A percentile compares a stretch with the other conserved stretches of the same genome.
Evolutionary conservation across 345 rosid genomes (phyloP).

Genomic region (Gynandropsis gynandra): DNA sequence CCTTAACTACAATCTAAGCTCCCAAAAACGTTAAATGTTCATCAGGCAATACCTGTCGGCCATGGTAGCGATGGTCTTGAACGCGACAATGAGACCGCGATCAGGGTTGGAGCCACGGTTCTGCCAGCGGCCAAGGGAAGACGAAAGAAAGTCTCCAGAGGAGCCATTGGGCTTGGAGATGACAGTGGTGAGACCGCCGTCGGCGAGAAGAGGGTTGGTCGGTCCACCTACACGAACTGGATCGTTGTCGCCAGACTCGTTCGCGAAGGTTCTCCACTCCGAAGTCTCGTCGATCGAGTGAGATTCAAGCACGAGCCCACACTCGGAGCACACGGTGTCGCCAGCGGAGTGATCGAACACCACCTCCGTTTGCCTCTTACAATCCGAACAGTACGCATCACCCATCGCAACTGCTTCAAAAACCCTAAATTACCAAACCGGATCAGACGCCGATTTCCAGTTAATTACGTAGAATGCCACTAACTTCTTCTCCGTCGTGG

Average conservation of each 20-base stretch:
- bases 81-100: constrained; percentile 88
- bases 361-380: constrained; percentile 83
- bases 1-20: too few relatives aligned
- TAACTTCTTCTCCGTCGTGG: constrained; percentile 1
- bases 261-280: constrained; percentile 97
- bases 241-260: constrained; percentile 90
- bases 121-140: constrained; percentile 95
- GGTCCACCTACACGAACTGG: constrained; percentile 99
- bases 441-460: constrained; percentile 5
- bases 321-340: constrained; percentile 96
- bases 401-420: constrained; percentile 32
- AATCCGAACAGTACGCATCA: constrained; percentile 80
- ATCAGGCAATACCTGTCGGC: constrained; percentile 56
- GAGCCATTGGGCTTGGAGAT: constrained; percentile 92
- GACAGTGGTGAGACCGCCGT: constrained; percentile 92
- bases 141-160: constrained; percentile 80
- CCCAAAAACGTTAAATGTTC: too few relatives aligned
- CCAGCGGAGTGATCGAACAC: constrained; percentile 96
- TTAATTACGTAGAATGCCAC: background rate
- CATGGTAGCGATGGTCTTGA: constrained; percentile 95
- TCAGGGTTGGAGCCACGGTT: constrained; percentile 94
- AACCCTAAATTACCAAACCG: background rate
- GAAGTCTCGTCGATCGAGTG: constrained; percentile 97
- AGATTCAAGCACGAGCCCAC: constrained; percentile 84
- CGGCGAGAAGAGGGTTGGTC: constrained; percentile 80